Evolutionary conservation across 305 asterid species (phyloP), one percentile per base, ranked within the genome.

Genomic region (Ilex paraguariensis): DNA sequence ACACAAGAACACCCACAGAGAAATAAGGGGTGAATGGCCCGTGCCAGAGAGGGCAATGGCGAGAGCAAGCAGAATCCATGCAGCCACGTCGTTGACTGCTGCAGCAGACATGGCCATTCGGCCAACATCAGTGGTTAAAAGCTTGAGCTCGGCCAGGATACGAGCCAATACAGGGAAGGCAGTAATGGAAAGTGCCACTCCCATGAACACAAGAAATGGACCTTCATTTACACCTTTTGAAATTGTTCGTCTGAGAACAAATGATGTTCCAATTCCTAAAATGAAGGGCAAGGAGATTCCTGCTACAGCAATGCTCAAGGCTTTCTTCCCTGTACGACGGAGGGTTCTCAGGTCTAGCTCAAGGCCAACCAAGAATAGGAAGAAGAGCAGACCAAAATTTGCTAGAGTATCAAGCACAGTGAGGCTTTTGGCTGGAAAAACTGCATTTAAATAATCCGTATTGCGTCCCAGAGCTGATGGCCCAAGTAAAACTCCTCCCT

Each of bases 401-500:
- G 85, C 82, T 13, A 80, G 64, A 5, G 85, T 77, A 52, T 80
- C 82, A 55, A 80, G 59, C 31, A 77, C 82, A 4, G 85, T 77
- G 15, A 77, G 63, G 61, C 85, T 80, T 65, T 39, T 68, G 3
- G 78, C 56, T 10, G 85, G 85, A 68, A 80, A 80, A 56, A 80
- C 56, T 32, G 82, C 71, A 31, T 69, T 64, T 63, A 80, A 55
- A 53, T 70, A 80, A 21, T 17, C 50, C 14, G 58, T 51, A 70
- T 60, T 80, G 56, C 80, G 65, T 4, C 85, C 85, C 44, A 80
- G 55, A 65, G 74, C 82, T 16, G 85, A 80, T 15, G 85, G 85
- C 7, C 85, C 85, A n/a, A 80, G 82, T 56, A 80, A 66, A 60
- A 80, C 64, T 59, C 85, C 85, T 46, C 85, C 85, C 82, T 80